Evolutionary conservation across 495 filamentous ascomycete species (phyloP).

Genomic region (Neurospora sp.): DNA sequence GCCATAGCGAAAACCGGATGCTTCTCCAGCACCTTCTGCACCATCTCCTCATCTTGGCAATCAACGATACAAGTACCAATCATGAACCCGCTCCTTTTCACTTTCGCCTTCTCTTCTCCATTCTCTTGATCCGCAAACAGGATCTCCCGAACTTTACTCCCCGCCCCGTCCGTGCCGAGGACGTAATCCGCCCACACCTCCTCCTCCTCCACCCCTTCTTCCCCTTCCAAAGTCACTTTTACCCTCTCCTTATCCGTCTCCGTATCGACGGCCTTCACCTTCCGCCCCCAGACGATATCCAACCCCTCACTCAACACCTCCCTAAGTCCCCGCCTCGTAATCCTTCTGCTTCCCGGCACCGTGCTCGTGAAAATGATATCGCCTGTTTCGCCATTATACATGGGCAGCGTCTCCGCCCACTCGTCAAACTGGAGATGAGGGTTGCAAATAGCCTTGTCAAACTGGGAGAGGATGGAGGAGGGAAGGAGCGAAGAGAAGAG

Average conservation of each 20-base stretch:
- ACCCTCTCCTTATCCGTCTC: slow-evolving; percentile 38
- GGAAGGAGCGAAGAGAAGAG: slow-evolving; percentile 22
- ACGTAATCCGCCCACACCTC: slow-evolving; percentile 34
- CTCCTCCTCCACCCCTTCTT: slow-evolving; percentile 22
- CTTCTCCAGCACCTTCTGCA: slow-evolving; percentile 14
- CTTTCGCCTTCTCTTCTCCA: slow-evolving; percentile 20
- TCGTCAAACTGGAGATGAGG: slow-evolving; percentile 24
- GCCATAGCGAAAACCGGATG: slow-evolving; percentile 21
- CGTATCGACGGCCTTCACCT: slow-evolving; percentile 20
- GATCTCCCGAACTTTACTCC: slow-evolving; percentile 27
- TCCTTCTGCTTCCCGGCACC: slow-evolving; percentile 32
- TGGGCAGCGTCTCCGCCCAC: slow-evolving; percentile 25
- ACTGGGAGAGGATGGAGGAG: slow-evolving; percentile 25
- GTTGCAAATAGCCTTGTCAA: slow-evolving; percentile 29
- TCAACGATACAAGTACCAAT: slow-evolving; percentile 15
- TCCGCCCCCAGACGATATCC: slow-evolving; percentile 22
- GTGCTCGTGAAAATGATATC: slow-evolving; percentile 27
- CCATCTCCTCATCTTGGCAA: slow-evolving; percentile 22
- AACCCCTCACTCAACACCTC: slow-evolving; percentile 17
- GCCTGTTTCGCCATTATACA: slow-evolving; percentile 41
- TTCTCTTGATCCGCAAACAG: slow-evolving; percentile 15
- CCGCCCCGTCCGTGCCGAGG: slow-evolving; percentile 40
- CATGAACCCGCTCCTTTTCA: slow-evolving; percentile 21
- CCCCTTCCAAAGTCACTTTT: slow-evolving; percentile 23
- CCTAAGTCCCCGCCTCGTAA: slow-evolving; percentile 32